phyloP scores from a whole-genome alignment of 352 stramenopile genomes.

The Phytopythium boreale region DNA sequence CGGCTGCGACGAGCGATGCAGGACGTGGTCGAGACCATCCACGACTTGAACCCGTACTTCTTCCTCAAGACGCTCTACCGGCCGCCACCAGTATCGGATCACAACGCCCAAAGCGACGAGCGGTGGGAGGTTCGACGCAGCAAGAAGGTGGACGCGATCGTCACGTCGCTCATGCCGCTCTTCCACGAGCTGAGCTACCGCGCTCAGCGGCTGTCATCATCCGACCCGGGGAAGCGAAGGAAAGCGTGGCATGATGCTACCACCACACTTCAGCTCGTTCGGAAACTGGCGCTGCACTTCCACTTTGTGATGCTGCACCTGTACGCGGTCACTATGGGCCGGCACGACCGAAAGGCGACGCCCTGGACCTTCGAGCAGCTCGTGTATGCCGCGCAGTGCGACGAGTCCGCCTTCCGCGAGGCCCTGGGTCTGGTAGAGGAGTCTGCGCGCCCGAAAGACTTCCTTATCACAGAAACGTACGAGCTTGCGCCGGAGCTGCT shows the following conservation, averaged over 20 bases:
- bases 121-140: slow-evolving; percentile 20
- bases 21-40: slow-evolving; percentile 24
- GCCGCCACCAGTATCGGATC: slow-evolving; percentile 14
- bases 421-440: slow-evolving; percentile 10
- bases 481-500: slow-evolving; percentile 41
- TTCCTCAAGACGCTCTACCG: slow-evolving; percentile 44
- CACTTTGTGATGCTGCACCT: slow-evolving; percentile 42
- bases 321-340: slow-evolving; percentile 39
- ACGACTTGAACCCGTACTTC: slow-evolving; percentile 33
- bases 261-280: slow-evolving; percentile 20
- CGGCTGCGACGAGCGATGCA: slow-evolving; percentile 26
- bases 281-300: slow-evolving; percentile 30
- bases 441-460: slow-evolving; percentile 14
- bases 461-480: slow-evolving; percentile 37
- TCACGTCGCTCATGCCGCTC: slow-evolving; percentile 18
- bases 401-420: slow-evolving; percentile 12
- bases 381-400: slow-evolving; percentile 9
- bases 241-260: slow-evolving; percentile 27
- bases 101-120: slow-evolving; percentile 2
- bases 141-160: slow-evolving; percentile 16
- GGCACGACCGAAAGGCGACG: slow-evolving; percentile 12
- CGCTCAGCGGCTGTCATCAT: slow-evolving; percentile 21
- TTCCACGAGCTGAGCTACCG: slow-evolving; percentile 19
- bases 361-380: slow-evolving; percentile 11
- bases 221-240: slow-evolving; percentile 6